Conservation (phyloP, 139 green algal genomes). For the Micractinium conductrix region DNA sequence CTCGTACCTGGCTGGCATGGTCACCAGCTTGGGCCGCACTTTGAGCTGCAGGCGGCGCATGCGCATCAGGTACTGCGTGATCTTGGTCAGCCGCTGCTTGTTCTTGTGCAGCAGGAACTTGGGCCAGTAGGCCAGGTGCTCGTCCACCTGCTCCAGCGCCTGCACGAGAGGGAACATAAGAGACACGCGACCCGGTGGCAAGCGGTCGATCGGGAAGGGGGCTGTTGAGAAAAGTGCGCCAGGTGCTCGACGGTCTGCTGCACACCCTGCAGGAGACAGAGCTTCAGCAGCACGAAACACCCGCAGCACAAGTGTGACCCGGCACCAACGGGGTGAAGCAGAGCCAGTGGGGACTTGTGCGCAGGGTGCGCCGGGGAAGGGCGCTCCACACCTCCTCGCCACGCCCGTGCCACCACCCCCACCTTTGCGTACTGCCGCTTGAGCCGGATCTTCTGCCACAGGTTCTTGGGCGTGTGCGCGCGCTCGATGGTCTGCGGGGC, state of each 20-base stretch:
- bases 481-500: conserved; percentile 86
- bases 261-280: no score
- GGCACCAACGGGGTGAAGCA: no score
- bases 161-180: background rate
- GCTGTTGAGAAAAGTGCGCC: no score
- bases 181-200: no score
- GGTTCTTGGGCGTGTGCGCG: conserved; percentile 91
- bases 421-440: conserved; percentile 84
- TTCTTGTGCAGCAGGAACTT: conserved; percentile 99
- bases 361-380: no score
- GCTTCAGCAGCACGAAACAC: no score
- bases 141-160: conserved; percentile 83
- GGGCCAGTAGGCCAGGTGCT: conserved; percentile 91
- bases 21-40: conserved; percentile 84
- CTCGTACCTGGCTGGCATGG: conserved; percentile 83
- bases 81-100: conserved; percentile 99
- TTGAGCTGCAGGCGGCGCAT: conserved; percentile 90
- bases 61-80: conserved; percentile 99
- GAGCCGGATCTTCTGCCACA: conserved; percentile 96
- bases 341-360: no score
- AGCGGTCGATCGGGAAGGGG: no score
- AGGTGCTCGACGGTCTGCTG: no score
- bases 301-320: no score
- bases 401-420: background rate
- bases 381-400: no score